phyloP scores from a whole-genome alignment of 2,329 filamentous ascomycete species.

The Diaporthe helianthi region DNA sequence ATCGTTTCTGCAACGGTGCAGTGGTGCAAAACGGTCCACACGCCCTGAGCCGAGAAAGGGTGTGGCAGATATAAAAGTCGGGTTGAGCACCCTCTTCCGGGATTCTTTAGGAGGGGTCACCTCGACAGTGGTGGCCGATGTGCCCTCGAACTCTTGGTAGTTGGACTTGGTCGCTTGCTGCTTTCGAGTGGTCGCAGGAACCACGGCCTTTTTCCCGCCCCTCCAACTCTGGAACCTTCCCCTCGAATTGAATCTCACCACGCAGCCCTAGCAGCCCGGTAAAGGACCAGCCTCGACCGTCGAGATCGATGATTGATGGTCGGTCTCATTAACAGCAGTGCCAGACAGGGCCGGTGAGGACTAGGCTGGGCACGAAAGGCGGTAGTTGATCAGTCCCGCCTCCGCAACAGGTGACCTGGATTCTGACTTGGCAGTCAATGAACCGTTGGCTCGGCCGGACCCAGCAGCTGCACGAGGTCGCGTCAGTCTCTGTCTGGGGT shows the following conservation, averaged over 20 bases:
- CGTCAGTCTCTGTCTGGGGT: constrained; percentile 22
- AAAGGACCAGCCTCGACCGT: constrained; percentile 27
- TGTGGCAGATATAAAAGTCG: constrained; percentile 34
- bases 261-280: constrained; percentile 7
- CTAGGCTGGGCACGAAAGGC: constrained; percentile 17
- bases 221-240: constrained; percentile 20
- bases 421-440: constrained; percentile 30
- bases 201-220: constrained; percentile 23
- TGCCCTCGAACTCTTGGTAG: constrained; percentile 10
- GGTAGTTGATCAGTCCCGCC: constrained; percentile 25
- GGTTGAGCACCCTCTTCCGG: constrained; percentile 31
- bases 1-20: constrained; percentile 29
- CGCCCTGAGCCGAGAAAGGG: constrained; percentile 32
- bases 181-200: constrained; percentile 17
- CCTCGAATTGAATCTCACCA: constrained; percentile 30
- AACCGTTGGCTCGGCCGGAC: constrained; percentile 29
- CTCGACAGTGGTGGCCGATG: constrained; percentile 11
- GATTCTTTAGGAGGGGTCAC: neutral
- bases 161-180: neutral
- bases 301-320: constrained; percentile 11
- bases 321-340: constrained; percentile 17
- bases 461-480: constrained; percentile 23
- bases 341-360: neutral
- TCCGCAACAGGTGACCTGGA: constrained; percentile 28
- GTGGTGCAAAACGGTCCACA: constrained; percentile 34